phyloP scores from a whole-genome alignment of 345 rosid genomes.

The Melaleuca quinquenervia region DNA sequence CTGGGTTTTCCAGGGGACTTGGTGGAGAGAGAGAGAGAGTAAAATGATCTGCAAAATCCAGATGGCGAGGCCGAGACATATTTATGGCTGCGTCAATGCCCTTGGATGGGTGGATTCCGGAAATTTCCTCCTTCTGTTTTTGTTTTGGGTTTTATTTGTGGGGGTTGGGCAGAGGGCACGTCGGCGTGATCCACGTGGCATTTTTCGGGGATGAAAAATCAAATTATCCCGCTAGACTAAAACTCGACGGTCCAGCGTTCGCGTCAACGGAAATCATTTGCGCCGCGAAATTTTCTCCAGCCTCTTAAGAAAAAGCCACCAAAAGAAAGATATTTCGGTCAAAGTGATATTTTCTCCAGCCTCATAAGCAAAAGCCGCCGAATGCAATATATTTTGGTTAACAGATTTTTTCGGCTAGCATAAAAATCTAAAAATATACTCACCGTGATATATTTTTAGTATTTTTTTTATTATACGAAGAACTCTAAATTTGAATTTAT shows the following conservation, averaged over 20 bases:
- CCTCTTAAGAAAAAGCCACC: not conserved
- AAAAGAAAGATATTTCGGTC: too few species aligned
- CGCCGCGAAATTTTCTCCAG: not conserved
- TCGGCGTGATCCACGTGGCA: not conserved
- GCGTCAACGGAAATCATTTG: not conserved
- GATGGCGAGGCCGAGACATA: not conserved
- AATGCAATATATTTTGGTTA: too few species aligned
- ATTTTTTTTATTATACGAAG: too few species aligned
- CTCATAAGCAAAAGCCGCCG: too few species aligned
- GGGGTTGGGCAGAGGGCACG: not conserved
- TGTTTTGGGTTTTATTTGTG: not conserved
- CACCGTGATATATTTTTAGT: too few species aligned
- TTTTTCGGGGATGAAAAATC: not conserved
- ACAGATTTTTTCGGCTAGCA: too few species aligned
- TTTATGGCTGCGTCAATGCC: not conserved
- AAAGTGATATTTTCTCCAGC: too few species aligned
- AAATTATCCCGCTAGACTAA: not conserved
- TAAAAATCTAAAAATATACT: too few species aligned
- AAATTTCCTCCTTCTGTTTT: fast-evolving
- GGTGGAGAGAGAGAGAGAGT: not conserved
- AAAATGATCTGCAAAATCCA: not conserved
- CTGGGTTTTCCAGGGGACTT: not conserved
- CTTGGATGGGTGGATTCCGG: fast-evolving
- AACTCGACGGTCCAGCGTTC: not conserved
- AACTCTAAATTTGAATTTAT: too few species aligned